phyloP scores from a whole-genome alignment of 139 green algal genomes.

The Picochlorum sp. region DNA sequence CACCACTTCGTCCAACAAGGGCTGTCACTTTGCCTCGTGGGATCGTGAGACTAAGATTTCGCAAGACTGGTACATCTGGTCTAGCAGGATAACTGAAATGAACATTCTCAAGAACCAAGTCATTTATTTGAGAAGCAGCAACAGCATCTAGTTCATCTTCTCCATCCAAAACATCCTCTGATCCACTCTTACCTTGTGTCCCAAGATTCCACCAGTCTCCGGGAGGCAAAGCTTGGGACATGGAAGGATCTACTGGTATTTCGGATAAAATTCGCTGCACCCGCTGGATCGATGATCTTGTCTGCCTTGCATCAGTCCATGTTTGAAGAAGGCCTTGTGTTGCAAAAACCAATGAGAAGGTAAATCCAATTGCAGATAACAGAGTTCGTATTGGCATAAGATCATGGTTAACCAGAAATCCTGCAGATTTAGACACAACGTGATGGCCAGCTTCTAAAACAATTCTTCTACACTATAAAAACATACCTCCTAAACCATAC shows the following conservation, averaged over 20 bases:
- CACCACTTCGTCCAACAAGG: conserved; percentile 68
- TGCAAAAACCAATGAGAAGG: conserved; percentile 79
- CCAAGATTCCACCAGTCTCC: conserved; percentile 64
- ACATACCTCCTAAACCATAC: conserved; percentile 58
- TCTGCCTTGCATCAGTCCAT: conserved; percentile 55
- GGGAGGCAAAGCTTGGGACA: conserved; percentile 68
- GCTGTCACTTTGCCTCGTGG: conserved; percentile 64
- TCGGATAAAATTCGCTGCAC: conserved; percentile 44
- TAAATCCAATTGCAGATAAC: conserved; percentile 82
- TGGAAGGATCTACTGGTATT: conserved; percentile 55
- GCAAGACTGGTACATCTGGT: conserved; percentile 47
- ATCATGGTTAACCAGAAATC: conserved; percentile 56
- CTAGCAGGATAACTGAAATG: conserved; percentile 67
- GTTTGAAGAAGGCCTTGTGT: conserved; percentile 69
- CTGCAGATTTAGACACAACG: background rate
- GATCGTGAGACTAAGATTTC: conserved; percentile 54
- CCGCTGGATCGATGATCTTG: conserved; percentile 43
- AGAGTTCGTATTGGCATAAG: conserved; percentile 68
- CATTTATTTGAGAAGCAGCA: conserved; percentile 31
- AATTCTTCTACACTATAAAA: conserved; percentile 3
- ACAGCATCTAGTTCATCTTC: conserved; percentile 14
- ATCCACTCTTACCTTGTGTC: conserved; percentile 20
- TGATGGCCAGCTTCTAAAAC: background rate
- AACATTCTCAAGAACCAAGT: conserved; percentile 57
- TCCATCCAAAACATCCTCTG: background rate